Conservation (phyloP, 768 basidiomycete genomes). For the Suillus subaureus region DNA sequence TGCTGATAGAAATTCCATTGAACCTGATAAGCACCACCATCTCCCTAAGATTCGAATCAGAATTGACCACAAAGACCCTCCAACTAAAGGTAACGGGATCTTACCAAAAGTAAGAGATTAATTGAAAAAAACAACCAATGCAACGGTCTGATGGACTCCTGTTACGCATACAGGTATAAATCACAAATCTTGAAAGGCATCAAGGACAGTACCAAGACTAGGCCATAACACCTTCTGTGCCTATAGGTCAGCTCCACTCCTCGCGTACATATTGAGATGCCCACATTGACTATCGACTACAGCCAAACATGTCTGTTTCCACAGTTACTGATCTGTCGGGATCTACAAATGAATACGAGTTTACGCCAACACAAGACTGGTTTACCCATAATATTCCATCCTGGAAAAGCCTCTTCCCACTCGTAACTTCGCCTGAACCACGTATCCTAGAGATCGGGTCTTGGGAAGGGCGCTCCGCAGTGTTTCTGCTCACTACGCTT, state of each 20-base stretch:
- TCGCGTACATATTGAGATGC: not conserved
- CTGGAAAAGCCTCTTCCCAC: slow-evolving; percentile 46
- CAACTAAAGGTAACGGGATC: not conserved
- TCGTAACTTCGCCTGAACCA: slow-evolving; percentile 40
- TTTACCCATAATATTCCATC: slow-evolving; percentile 46
- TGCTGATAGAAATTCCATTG: too few species aligned
- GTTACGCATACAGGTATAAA: not conserved
- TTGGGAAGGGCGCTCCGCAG: slow-evolving; percentile 66
- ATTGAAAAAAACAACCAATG: not conserved
- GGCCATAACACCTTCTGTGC: not conserved
- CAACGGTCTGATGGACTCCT: not conserved
- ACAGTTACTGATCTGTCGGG: slow-evolving; percentile 2
- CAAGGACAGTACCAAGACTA: not conserved
- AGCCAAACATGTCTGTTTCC: not conserved
- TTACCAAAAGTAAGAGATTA: not conserved
- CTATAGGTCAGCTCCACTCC: not conserved
- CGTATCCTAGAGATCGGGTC: slow-evolving; percentile 60
- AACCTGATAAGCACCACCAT: not conserved
- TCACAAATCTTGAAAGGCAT: not conserved
- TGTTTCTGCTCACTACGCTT: slow-evolving; percentile 53
- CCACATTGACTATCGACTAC: not conserved
- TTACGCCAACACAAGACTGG: slow-evolving; percentile 60
- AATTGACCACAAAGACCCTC: not conserved
- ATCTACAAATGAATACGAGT: slow-evolving; percentile 33
- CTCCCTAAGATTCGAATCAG: not conserved